Conservation (phyloP, 345 rosid genomes). For the Citrus sp. region DNA sequence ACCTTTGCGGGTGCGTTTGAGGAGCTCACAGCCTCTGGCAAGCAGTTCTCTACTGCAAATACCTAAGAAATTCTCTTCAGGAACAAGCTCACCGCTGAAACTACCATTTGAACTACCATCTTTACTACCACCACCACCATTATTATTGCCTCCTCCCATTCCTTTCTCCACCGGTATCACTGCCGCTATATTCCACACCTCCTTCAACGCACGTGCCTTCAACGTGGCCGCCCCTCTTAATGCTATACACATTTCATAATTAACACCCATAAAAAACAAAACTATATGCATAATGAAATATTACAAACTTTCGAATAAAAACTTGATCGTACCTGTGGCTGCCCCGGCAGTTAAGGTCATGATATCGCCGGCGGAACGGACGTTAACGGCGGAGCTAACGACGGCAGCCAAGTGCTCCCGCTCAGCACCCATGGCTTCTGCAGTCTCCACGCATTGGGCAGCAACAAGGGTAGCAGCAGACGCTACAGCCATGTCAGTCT, state of each 20-base stretch:
- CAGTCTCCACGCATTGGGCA: slow-evolving; percentile 85
- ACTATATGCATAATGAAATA: not conserved
- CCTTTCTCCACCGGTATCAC: slow-evolving; percentile 91
- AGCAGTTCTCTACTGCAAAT: slow-evolving; percentile 80
- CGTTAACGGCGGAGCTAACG: slow-evolving; percentile 83
- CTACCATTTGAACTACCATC: slow-evolving; percentile 78
- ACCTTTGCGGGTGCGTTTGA: slow-evolving; percentile 97
- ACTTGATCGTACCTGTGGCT: slow-evolving; percentile 55
- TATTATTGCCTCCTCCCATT: slow-evolving; percentile 38
- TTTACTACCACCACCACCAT: slow-evolving; percentile 40
- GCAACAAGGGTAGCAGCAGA: slow-evolving; percentile 89
- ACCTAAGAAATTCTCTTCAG: slow-evolving; percentile 86
- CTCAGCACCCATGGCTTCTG: slow-evolving; percentile 90
- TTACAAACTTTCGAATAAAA: not conserved
- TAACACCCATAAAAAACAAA: not conserved
- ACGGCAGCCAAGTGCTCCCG: slow-evolving; percentile 71
- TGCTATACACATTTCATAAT: slow-evolving; percentile 34
- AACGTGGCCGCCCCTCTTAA: slow-evolving; percentile 86
- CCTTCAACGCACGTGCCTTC: slow-evolving; percentile 81
- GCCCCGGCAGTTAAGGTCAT: slow-evolving; percentile 91
- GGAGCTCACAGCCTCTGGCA: slow-evolving; percentile 90
- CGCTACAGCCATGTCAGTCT: slow-evolving; percentile 82
- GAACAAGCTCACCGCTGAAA: slow-evolving; percentile 77
- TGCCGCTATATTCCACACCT: slow-evolving; percentile 92
- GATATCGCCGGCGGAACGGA: slow-evolving; percentile 78